Conservation (phyloP, 192 early-diverging fungal genomes). For the Gryganskiella cystojenkinii region DNA sequence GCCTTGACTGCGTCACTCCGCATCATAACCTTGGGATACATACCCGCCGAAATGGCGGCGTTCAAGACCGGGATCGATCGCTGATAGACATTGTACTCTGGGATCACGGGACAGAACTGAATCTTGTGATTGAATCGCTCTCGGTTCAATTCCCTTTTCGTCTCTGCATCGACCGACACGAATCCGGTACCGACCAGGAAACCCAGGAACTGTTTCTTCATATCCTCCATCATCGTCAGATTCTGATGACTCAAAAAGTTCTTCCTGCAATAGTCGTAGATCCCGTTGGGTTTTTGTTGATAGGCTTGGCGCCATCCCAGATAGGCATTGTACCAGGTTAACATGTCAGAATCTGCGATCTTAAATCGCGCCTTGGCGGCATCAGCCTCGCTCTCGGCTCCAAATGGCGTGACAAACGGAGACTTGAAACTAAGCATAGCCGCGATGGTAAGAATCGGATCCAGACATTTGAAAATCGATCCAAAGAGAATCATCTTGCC, state of each 20-base stretch:
- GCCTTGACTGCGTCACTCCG: constrained; percentile 51
- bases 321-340: constrained; percentile 66
- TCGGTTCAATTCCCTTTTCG: constrained; percentile 33
- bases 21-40: constrained; percentile 81
- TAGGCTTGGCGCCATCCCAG: constrained; percentile 56
- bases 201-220: constrained; percentile 64
- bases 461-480: constrained; percentile 77
- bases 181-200: constrained; percentile 63
- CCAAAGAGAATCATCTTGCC: constrained; percentile 89
- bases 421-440: constrained; percentile 71
- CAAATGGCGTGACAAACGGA: constrained; percentile 67
- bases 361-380: constrained; percentile 53
- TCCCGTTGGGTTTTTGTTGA: constrained; percentile 25
- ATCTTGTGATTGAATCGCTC: constrained; percentile 37
- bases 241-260: constrained; percentile 65
- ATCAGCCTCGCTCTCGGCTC: constrained; percentile 61
- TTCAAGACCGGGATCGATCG: constrained; percentile 67
- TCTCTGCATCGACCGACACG: constrained; percentile 44
- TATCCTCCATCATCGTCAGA: constrained; percentile 65
- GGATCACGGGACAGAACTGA: constrained; percentile 53
- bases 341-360: constrained; percentile 58
- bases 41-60: constrained; percentile 80
- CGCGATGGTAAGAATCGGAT: constrained; percentile 79
- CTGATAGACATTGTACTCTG: constrained; percentile 54
- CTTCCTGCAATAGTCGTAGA: constrained; percentile 55